These are phyloP conservation scores for Metarhizium sp. DNA, from an alignment of 2,329 filamentous ascomycete genomes.

Conservation along the genomic window DNA sequence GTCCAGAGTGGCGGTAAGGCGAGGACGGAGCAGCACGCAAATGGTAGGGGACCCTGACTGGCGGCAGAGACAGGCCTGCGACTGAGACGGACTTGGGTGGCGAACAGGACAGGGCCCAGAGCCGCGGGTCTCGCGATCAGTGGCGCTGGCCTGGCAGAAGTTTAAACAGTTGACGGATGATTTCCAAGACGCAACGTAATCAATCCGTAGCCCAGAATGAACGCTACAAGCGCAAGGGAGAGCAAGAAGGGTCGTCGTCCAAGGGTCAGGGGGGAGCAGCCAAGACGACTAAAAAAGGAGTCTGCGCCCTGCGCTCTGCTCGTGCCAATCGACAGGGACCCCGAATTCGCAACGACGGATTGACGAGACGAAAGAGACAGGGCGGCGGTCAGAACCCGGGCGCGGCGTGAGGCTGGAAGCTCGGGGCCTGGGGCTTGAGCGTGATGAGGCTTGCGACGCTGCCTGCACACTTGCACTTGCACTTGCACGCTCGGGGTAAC, in stretches of 20 bases:
- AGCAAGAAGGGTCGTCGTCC: no score
- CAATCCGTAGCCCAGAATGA: not conserved
- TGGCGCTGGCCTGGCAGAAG: not conserved
- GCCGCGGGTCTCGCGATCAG: constrained; percentile 1
- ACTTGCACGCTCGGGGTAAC: no score
- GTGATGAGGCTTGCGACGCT: no score
- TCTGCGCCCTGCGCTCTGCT: no score
- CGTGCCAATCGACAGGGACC: no score
- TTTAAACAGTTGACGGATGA: not conserved
- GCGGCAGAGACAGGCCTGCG: not conserved
- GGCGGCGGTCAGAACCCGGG: not conserved
- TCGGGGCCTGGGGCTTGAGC: no score
- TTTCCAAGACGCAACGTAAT: not conserved
- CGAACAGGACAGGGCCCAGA: constrained; percentile 4
- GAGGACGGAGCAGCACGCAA: not conserved
- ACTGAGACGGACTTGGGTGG: not conserved
- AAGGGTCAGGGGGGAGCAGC: no score
- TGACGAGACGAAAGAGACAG: not conserved
- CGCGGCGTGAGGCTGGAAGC: not conserved
- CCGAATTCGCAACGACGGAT: no score
- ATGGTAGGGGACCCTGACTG: constrained; percentile 1
- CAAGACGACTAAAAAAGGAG: no score
- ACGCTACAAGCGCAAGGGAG: not conserved
- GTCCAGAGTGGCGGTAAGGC: not conserved
- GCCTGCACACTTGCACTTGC: no score